Evolutionary conservation across 1,284 basidiomycete species (phyloP), one percentile per base, ranked within the genome.

Genomic region (Stygiomarasmius scandens): DNA sequence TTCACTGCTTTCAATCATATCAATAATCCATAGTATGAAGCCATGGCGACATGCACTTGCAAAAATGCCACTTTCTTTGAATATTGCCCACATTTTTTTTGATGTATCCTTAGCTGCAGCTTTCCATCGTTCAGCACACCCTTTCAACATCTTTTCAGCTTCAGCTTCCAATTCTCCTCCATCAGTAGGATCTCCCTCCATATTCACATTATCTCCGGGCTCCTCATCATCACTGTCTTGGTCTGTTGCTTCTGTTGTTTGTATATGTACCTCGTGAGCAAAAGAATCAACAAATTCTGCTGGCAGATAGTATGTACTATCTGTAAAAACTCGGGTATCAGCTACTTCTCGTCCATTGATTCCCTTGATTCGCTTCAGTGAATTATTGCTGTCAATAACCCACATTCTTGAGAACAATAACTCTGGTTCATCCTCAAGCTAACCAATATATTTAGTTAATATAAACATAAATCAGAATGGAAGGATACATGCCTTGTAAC

Each of bases 1-100:
- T 55, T 78, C 74, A 0, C 76, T 71, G 53, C 68, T 72, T 8
- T 54, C 55, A 8, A 76, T 54, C 70, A 77, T 75, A 54, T 76
- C 74, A 11, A 58, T 63, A 0, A 71, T 52, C 61, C 65, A 65
- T 11, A 74, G 54, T 1, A 72, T 56, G 1, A 71, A 56, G 0
- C 73, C 74, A 62, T 77, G 74, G 0, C 67, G 60, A 54, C 74
- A 77, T 0, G 67, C 59, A 8, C 56, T 57, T 0, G 67, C 61
- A 58, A 77, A 78, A 6, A 74, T 60, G 0, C 76, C 74, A 1
- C 70, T 67, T 54, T 70, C 69, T 1, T 64, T 45, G 48, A 72
- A 74, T 0, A 67, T 59, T 2, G 59, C 69, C 64, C 68, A 73
- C 62, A 66, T 67, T 61, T 73, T 73, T 24, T 64, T 63, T 12